A percentile compares a stretch with the other conserved stretches of the same genome.
phyloP scores from a whole-genome alignment of 2,329 filamentous ascomycete species.

The Sporothrix brasiliensis region DNA sequence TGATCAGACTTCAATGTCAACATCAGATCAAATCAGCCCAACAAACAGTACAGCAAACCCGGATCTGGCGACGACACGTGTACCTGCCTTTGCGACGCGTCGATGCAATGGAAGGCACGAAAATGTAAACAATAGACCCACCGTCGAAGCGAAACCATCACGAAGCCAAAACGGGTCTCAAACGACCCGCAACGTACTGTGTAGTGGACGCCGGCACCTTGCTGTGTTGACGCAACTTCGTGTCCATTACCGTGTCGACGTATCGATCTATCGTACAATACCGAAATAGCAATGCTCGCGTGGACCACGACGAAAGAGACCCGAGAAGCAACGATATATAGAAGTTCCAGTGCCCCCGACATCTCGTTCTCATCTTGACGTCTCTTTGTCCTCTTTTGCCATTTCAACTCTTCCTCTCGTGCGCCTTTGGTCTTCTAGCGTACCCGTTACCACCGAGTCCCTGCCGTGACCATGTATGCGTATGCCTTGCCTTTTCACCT shows the following conservation, averaged over 20 bases:
- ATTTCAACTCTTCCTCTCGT: not conserved
- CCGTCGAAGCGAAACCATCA: not conserved
- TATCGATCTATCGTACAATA: conserved; percentile 18
- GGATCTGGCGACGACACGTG: conserved; percentile 4
- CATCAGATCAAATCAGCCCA: conserved; percentile 1
- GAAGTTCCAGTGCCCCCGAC: not conserved
- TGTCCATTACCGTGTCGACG: conserved; percentile 15
- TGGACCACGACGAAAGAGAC: not conserved
- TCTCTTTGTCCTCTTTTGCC: conserved; percentile 9
- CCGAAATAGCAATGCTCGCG: conserved; percentile 21
- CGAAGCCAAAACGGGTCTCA: not conserved
- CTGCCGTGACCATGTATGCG: not conserved
- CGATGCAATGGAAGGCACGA: not conserved
- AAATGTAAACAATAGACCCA: not conserved
- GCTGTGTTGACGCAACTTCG: not conserved
- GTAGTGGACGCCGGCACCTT: not conserved
- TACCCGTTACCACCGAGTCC: not conserved
- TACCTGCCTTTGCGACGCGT: conserved; percentile 7
- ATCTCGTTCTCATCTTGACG: not conserved
- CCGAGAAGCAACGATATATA: not conserved
- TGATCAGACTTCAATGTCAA: not conserved
- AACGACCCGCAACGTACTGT: not conserved
- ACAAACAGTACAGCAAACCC: conserved; percentile 9
- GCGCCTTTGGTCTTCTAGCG: not conserved
- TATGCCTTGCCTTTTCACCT: not conserved